Percentiles rank a stretch among this genome's conserved stretches.
These are phyloP conservation scores for Fonsecaea erecta DNA, from an alignment of 2,329 filamentous ascomycete species.

Conservation along the genomic window DNA sequence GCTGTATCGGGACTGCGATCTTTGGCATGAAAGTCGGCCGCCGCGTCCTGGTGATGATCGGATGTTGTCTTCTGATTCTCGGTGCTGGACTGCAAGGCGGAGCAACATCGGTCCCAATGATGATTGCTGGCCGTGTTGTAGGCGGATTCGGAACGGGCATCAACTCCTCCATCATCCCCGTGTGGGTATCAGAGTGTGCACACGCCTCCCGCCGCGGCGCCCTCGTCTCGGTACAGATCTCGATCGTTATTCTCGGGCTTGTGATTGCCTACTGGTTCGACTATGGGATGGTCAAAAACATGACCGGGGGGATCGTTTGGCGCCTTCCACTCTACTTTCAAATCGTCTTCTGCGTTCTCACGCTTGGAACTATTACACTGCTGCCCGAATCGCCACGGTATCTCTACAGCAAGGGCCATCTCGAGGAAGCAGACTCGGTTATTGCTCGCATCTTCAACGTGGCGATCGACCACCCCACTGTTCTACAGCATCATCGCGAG, in stretches of 20 bases:
- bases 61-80: conserved; percentile 22
- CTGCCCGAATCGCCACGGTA: conserved; percentile 45
- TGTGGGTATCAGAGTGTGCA: conserved; percentile 22
- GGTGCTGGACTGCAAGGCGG: conserved; percentile 38
- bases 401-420: conserved; percentile 8
- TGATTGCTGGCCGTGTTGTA: conserved; percentile 39
- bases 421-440: conserved; percentile 13
- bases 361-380: conserved; percentile 42
- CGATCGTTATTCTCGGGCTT: conserved; percentile 31
- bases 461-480: conserved; percentile 3
- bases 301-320: conserved; percentile 31
- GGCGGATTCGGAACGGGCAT: conserved; percentile 7
- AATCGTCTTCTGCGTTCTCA: conserved; percentile 48
- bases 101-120: conserved; percentile 33
- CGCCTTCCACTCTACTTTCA: conserved; percentile 56
- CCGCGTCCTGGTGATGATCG: conserved; percentile 11
- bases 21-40: conserved; percentile 35
- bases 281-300: conserved; percentile 34
- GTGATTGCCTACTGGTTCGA: conserved; percentile 41
- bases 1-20: conserved; percentile 27
- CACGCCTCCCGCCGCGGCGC: conserved; percentile 15
- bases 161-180: conserved; percentile 24
- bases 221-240: conserved; percentile 12
- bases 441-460: conserved; percentile 13
- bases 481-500: conserved; percentile 5